Base-by-base conservation (phyloP, 2,329 filamentous ascomycete species). In the Colletotrichum navitas region DNA sequence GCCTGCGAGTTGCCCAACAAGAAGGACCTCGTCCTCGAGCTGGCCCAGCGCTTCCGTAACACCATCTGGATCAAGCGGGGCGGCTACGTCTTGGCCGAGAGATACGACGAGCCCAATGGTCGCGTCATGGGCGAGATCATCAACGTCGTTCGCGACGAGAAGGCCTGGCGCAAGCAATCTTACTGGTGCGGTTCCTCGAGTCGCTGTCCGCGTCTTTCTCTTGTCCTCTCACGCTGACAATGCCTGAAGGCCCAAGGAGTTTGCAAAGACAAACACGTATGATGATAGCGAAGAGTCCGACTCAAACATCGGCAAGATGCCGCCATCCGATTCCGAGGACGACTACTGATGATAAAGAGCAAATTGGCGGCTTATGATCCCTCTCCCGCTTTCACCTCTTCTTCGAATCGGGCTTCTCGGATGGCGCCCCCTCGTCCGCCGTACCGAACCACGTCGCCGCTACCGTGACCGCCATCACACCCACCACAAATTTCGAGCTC, bases 31-130 rank as follows among this genome's bases (percentile, higher is more conserved):
- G 84, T 97, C 24, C 91, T 94, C 29, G 94, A 98, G 84, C 89
- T 99, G 26, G 92, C 93, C 12, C 85, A 94, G 34, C 90, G 91
- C 51, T 98, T 98, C 80, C 93, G 95, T 73, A 96, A 94, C 74
- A 96, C 94, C 2, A 94, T 98, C 74, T 98, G 94, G 93, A 93
- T 98, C 80, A 95, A 93, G 81, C 91, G 94, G 24, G 93, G 94
- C 39, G 94, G 94, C 0, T 98, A 92, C 80, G 94, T 98, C 39
- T 83, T 98, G 14, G 87, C 97, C 18, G 93, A 98, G 75, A 77
- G 85, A 21, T 92, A 89, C 32, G 85, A 91, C 47, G 89, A 90
- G 36, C 89, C 91, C 63, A 91, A 92, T 55, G 94, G 94, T 77
- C 94, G 94, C 80, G 88, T 97, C 16, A 87, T 89, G 63, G 96